Evolutionary conservation across 306 rosid genomes (phyloP), one percentile per base, ranked within the genome.

Genomic region (Castanea sativa): DNA sequence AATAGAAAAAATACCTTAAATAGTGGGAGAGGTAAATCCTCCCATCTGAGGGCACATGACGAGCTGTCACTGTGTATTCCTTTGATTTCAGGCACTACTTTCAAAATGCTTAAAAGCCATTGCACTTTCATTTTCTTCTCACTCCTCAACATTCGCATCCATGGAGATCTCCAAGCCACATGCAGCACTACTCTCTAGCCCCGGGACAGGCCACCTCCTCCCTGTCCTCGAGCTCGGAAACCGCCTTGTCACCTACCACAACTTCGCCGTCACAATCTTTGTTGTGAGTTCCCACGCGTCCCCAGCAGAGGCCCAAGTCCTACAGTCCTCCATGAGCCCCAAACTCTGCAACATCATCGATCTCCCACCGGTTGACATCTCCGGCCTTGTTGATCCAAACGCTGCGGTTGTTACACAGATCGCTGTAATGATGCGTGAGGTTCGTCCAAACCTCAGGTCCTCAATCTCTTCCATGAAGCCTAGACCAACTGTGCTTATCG

Each of bases 151-250:
- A 45, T 45, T 45, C 53, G 11, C 81, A 2, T 12, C 2, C 67
- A 83, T 82, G 86, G 82, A 79, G 52, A 5, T 11, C 2, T 75
- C 59, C 1, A 72, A 68, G 18, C 63, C 80, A 1, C 90, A 90
- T 20, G 57, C 77, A 6, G 88, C 83, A 19, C 76, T 90, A 1
- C 80, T 91, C 35, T 70, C 87, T 0, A 86, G 90, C 80, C 92
- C 87, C 0, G 96, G 93, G 7, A 33, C 83, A 7, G 96, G 96
- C 23, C 93, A 91, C 52, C 69, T 89, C 23, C 80, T 91, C 65
- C 90, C 91, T 0, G 53, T 30, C 5, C 77, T 91, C 23, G 89
- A 89, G 65, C 91, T 91, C 0, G 89, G 73, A 0, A 89, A 86
- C 6, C 80, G 82, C 69, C 81, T 91, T 2, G 73, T 73, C 67